These are phyloP conservation scores for Striga hermonthica DNA, from an alignment of 305 asterid genomes.

Conservation along the genomic window DNA sequence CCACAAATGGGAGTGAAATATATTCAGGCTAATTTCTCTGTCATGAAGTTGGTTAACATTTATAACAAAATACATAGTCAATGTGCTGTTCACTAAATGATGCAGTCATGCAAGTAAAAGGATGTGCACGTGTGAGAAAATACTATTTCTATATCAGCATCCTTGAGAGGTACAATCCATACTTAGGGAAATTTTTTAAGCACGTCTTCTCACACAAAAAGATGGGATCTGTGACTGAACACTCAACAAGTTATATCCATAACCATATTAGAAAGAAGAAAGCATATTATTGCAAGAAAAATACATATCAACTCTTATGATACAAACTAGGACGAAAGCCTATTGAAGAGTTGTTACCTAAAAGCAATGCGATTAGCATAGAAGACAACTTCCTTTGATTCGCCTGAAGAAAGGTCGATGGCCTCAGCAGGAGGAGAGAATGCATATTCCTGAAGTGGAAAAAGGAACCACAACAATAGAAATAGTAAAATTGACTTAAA, in stretches of 20 bases:
- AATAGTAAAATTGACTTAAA: slow-evolving; percentile 20
- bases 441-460: slow-evolving; percentile 73
- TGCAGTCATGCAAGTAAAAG: slow-evolving; percentile 14
- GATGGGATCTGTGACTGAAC: slow-evolving; percentile 12
- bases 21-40: slow-evolving; percentile 15
- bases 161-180: slow-evolving; percentile 17
- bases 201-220: slow-evolving; percentile 18
- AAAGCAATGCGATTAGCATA: slow-evolving; percentile 91
- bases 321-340: slow-evolving; percentile 21
- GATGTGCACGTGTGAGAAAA: slow-evolving; percentile 10
- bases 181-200: slow-evolving; percentile 13
- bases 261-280: slow-evolving; percentile 25
- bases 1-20: not conserved
- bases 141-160: slow-evolving; percentile 9
- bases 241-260: slow-evolving; percentile 25
- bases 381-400: slow-evolving; percentile 75
- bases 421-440: slow-evolving; percentile 92
- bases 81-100: slow-evolving; percentile 8
- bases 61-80: slow-evolving; percentile 17
- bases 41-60: slow-evolving; percentile 14
- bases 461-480: slow-evolving; percentile 31
- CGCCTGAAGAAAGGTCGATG: slow-evolving; percentile 88
- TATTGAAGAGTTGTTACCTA: slow-evolving; percentile 48
- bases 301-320: slow-evolving; percentile 11
- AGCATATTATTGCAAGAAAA: slow-evolving; percentile 28